Conservation (phyloP, 805 yeast genomes). For the Kodamaea hsintzibuensis region DNA sequence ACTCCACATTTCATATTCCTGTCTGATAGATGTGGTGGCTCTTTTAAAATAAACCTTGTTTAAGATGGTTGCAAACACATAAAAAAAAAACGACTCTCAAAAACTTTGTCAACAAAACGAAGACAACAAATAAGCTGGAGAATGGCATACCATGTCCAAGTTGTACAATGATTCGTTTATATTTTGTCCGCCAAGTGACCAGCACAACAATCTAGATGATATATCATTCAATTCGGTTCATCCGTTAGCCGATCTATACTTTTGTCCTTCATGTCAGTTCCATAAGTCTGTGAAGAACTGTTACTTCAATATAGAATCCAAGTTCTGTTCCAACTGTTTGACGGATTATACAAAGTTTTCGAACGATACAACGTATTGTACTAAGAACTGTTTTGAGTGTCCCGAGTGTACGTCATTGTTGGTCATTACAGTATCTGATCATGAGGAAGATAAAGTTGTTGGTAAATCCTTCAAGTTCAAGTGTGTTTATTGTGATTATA, state of each 20-base stretch:
- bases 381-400: slow-evolving; percentile 42
- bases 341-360: slow-evolving; percentile 30
- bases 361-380: slow-evolving; percentile 24
- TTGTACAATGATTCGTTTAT: slow-evolving; percentile 23
- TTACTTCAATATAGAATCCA: slow-evolving; percentile 23
- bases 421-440: slow-evolving; percentile 22
- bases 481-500: slow-evolving; percentile 39
- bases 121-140: no score
- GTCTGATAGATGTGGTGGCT: no score
- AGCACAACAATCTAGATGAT: slow-evolving; percentile 8
- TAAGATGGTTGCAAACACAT: no score
- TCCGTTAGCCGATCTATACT: slow-evolving; percentile 27
- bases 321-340: slow-evolving; percentile 41
- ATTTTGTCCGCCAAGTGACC: slow-evolving; percentile 18
- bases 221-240: slow-evolving; percentile 12
- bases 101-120: no score
- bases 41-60: no score
- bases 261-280: slow-evolving; percentile 39
- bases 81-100: no score
- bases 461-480: slow-evolving; percentile 40
- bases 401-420: slow-evolving; percentile 35
- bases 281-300: slow-evolving; percentile 31
- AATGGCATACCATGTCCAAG: slow-evolving; percentile 20
- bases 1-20: no score
- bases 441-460: slow-evolving; percentile 6